A percentile compares a stretch with the other conserved stretches of the same genome.
These are phyloP conservation scores for Parasitella parasitica DNA, from an alignment of 371 early-diverging fungal species.

Conservation along the genomic window DNA sequence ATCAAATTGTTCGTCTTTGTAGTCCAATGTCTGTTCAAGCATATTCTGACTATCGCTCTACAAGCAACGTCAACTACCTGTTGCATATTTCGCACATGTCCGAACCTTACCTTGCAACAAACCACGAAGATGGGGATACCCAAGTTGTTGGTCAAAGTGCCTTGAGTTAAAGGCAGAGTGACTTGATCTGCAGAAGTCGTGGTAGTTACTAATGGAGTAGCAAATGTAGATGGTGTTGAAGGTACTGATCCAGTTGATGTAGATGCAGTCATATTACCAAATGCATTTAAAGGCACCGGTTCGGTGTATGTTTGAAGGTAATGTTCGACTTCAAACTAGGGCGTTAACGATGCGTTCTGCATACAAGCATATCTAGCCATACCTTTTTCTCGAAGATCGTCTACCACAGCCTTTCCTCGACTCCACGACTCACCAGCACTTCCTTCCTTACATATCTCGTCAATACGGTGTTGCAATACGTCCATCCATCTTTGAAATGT, in stretches of 20 bases:
- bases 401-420: constrained; percentile 66
- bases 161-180: constrained; percentile 76
- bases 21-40: constrained; percentile 83
- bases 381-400: constrained; percentile 76
- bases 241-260: constrained; percentile 37
- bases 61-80: background rate
- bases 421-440: constrained; percentile 56
- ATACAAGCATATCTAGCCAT: background rate
- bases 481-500: constrained; percentile 80
- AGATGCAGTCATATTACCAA: constrained; percentile 34
- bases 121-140: constrained; percentile 90
- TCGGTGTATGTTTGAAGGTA: constrained; percentile 65
- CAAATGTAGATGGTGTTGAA: constrained; percentile 19
- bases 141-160: constrained; percentile 80
- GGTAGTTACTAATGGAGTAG: constrained; percentile 42
- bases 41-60: constrained; percentile 78
- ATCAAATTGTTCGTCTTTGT: constrained; percentile 92
- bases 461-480: constrained; percentile 66
- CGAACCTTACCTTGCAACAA: constrained; percentile 76
- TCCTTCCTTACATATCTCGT: constrained; percentile 64
- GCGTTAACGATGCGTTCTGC: no score
- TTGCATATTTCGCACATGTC: background rate
- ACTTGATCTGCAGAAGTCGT: constrained; percentile 59
- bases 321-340: constrained; percentile 45
- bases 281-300: constrained; percentile 27